These are phyloP conservation scores for Lodderomyces oxycetoniae DNA, from an alignment of 1,139 yeast genomes.

Conservation along the genomic window DNA sequence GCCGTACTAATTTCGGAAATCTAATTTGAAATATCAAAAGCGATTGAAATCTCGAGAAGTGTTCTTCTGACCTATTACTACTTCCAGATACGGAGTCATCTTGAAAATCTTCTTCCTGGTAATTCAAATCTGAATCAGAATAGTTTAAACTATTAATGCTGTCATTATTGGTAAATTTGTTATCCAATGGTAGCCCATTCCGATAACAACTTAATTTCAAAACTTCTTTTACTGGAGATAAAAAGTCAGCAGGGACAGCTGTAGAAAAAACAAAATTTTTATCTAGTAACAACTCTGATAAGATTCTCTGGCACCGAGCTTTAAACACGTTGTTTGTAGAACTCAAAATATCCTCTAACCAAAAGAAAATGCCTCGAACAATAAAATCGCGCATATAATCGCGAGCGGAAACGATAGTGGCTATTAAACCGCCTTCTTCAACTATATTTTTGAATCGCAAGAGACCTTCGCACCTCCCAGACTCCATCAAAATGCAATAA, in stretches of 20 bases:
- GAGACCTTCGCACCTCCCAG: slow-evolving; percentile 18
- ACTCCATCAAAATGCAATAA: slow-evolving; percentile 23
- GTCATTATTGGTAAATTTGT: slow-evolving; percentile 16
- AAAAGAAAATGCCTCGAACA: slow-evolving; percentile 38
- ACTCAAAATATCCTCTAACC: slow-evolving; percentile 44
- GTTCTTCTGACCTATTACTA: not conserved
- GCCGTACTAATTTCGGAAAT: slow-evolving; percentile 47
- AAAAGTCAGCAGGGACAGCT: slow-evolving; percentile 19
- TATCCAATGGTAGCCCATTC: slow-evolving; percentile 29
- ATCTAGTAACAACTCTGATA: slow-evolving; percentile 29
- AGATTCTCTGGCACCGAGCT: slow-evolving; percentile 19
- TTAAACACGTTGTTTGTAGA: slow-evolving; percentile 22
- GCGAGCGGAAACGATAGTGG: slow-evolving; percentile 46
- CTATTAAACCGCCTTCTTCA: slow-evolving; percentile 50
- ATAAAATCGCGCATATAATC: slow-evolving; percentile 48
- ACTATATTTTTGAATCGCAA: slow-evolving; percentile 28
- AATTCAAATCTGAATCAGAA: not conserved
- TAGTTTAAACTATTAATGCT: not conserved
- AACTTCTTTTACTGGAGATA: slow-evolving; percentile 14
- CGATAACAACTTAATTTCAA: slow-evolving; percentile 28
- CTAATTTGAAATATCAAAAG: slow-evolving; percentile 55
- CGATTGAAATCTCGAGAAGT: slow-evolving; percentile 47
- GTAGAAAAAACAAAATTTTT: slow-evolving; percentile 25
- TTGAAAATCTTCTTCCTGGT: no score
- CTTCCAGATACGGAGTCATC: not conserved